Base-by-base conservation (phyloP, 2,329 filamentous ascomycete genomes). In the Hypoxylon sp. region DNA sequence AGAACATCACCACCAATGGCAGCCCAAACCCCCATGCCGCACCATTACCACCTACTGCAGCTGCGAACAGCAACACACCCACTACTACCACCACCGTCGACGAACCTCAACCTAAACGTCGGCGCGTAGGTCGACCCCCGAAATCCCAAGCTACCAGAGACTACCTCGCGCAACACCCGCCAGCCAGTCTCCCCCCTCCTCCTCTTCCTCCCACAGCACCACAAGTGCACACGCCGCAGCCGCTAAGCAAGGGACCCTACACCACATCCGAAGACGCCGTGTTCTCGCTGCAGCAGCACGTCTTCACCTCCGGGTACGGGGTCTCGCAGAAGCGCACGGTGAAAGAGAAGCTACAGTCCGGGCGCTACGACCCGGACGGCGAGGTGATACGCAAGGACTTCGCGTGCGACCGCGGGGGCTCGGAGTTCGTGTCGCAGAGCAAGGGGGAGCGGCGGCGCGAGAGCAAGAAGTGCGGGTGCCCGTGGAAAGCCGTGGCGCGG, bases 291-390 rank as follows among this genome's bases (percentile, higher is more conserved):
- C 75, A 77, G 61, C 67, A 74, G 3, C 73, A 76, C 64, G 74
- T 76, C 23, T 77, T 77, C 59, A 75, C 69, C 32, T 75, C 74
- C n/a, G 75, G 75, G 30, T 75, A 75, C 55, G 75, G 75, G 5
- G 74, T 77, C n/a, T 75, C 73, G 55, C 75, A 77, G 50, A 75
- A 76, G 69, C 75, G 75, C 11, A 76, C 74, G 6, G 74, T 77
- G 23, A 75, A 75, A 51, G 74, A 76, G 69, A 77, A 77, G 67
- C 74, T 75, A 2, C 69, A 74, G 10, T 74, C 74, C 51, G 75
- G 75, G 17, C 73, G 72, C n/a, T 77, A 77, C 62, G 74, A 77
- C 51, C 74, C 75, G 1, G 71, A 69, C 2, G 75, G 75, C 46
- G 66, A 70, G 14, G 65, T 77, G 28, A 77, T 76, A 41, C 73